phyloP scores from a whole-genome alignment of 805 yeast genomes.

The Lipomyces mesembrius region DNA sequence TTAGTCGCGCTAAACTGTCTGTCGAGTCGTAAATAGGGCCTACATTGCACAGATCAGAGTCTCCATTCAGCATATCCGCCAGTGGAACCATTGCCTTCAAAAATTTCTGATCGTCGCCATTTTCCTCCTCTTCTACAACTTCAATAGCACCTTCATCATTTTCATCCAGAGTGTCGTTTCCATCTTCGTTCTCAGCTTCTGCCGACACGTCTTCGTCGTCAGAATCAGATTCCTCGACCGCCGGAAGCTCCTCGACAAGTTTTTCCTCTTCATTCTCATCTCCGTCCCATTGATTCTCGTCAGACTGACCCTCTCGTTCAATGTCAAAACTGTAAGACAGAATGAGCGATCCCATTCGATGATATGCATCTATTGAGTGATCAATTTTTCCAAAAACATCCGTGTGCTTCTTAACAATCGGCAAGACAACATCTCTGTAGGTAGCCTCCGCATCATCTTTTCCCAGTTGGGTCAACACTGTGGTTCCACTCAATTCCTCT shows the following conservation, averaged over 20 bases:
- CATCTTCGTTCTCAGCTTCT: constrained; percentile 42
- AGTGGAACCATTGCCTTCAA: constrained; percentile 88
- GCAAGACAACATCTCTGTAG: constrained; percentile 55
- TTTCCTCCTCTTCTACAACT: constrained; percentile 42
- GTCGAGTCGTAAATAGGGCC: constrained; percentile 43
- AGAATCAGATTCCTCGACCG: constrained; percentile 27
- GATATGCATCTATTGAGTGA: constrained; percentile 62
- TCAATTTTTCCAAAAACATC: constrained; percentile 38
- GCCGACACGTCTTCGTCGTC: constrained; percentile 32
- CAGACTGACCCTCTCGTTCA: constrained; percentile 45
- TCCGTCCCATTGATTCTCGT: constrained; percentile 27
- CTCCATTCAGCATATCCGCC: constrained; percentile 90
- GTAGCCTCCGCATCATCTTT: constrained; percentile 64
- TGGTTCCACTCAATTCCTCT: constrained; percentile 65
- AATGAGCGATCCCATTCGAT: constrained; percentile 74
- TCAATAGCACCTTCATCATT: constrained; percentile 38
- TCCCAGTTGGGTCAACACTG: constrained; percentile 72
- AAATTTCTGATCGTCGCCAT: constrained; percentile 45
- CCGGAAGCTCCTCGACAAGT: constrained; percentile 43
- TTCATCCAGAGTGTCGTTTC: constrained; percentile 43
- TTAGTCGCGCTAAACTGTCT: not conserved
- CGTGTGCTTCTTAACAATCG: constrained; percentile 46
- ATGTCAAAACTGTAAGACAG: constrained; percentile 93
- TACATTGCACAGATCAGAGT: constrained; percentile 77
- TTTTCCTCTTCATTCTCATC: constrained; percentile 39